Percentiles rank a stretch among this genome's conserved stretches.
These are phyloP conservation scores for Apiospora sp. DNA, from an alignment of 2,329 filamentous ascomycete species.

Conservation along the genomic window DNA sequence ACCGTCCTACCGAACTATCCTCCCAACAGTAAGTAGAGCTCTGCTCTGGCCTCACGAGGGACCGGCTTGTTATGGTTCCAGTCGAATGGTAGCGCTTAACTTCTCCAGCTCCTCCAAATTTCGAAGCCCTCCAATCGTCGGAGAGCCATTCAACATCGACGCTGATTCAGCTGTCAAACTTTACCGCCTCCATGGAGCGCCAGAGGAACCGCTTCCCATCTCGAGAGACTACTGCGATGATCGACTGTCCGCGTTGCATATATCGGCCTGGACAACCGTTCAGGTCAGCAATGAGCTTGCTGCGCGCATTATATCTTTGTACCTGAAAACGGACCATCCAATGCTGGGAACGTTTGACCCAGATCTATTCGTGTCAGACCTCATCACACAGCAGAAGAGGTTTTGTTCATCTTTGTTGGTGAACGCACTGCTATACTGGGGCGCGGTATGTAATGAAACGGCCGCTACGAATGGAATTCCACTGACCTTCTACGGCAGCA, in stretches of 20 bases:
- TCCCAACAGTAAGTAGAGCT: neutral
- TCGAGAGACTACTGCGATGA: conserved; percentile 36
- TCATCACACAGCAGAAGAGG: conserved; percentile 34
- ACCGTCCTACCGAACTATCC: neutral
- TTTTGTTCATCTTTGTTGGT: conserved; percentile 47
- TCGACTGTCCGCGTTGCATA: conserved; percentile 39
- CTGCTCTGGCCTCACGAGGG: neutral
- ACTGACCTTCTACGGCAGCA: conserved; percentile 36
- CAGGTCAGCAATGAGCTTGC: conserved; percentile 40
- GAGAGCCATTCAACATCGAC: conserved; percentile 15
- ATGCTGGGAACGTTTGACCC: conserved; percentile 47
- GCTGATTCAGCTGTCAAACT: conserved; percentile 22
- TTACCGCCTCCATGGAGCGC: conserved; percentile 4
- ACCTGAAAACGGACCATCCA: conserved; percentile 49
- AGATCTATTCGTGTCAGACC: conserved; percentile 43
- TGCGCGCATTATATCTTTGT: conserved; percentile 45
- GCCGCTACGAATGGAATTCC: neutral
- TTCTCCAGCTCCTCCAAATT: neutral
- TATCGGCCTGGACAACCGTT: conserved; percentile 47
- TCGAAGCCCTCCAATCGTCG: neutral
- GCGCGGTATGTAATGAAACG: conserved; percentile 40
- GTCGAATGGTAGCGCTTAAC: neutral
- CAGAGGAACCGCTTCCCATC: neutral
- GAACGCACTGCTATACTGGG: conserved; percentile 45
- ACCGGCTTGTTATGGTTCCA: neutral